These are phyloP conservation scores for Ascochyta viciae-villosae DNA, from an alignment of 2,329 filamentous ascomycete species.

Conservation along the genomic window DNA sequence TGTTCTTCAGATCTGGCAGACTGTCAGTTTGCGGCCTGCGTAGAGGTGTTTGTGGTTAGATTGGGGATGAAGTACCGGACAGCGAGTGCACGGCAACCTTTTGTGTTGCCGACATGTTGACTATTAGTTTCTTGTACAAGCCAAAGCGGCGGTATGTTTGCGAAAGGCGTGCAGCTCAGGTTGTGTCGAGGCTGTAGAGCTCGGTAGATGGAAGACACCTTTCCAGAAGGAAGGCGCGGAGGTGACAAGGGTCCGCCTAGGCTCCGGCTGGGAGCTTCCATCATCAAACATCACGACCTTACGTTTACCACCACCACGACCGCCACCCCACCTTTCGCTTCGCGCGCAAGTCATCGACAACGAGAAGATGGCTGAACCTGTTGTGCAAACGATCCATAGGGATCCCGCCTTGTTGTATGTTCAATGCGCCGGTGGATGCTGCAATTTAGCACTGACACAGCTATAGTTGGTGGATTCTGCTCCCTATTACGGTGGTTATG, in stretches of 20 bases:
- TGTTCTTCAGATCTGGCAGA: conserved; percentile 86
- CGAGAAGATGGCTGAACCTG: conserved; percentile 77
- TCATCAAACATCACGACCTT: conserved; percentile 25
- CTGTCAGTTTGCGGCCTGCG: conserved; percentile 20
- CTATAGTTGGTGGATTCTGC: conserved; percentile 94
- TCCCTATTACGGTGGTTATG: conserved; percentile 98
- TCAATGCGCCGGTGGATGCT: background rate
- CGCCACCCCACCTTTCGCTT: conserved; percentile 14
- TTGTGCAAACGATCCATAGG: conserved; percentile 94
- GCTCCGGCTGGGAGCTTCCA: conserved; percentile 36
- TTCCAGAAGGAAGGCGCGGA: conserved; percentile 42
- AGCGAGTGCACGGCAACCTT: conserved; percentile 73
- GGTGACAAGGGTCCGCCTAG: conserved; percentile 43
- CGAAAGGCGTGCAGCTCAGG: conserved; percentile 7
- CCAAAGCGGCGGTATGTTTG: background rate
- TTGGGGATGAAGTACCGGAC: conserved; percentile 57
- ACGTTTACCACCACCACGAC: conserved; percentile 24
- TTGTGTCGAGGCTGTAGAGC: conserved; percentile 18
- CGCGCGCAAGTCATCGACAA: conserved; percentile 25
- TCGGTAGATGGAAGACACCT: conserved; percentile 44
- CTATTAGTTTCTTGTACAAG: background rate
- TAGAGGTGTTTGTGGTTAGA: background rate
- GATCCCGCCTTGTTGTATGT: conserved; percentile 97
- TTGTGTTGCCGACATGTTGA: conserved; percentile 46
- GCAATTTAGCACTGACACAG: conserved; percentile 29